Evolutionary conservation across 768 basidiomycete species (phyloP), one percentile per base, ranked within the genome.

Genomic region (Hydnomerulius pinastri): DNA sequence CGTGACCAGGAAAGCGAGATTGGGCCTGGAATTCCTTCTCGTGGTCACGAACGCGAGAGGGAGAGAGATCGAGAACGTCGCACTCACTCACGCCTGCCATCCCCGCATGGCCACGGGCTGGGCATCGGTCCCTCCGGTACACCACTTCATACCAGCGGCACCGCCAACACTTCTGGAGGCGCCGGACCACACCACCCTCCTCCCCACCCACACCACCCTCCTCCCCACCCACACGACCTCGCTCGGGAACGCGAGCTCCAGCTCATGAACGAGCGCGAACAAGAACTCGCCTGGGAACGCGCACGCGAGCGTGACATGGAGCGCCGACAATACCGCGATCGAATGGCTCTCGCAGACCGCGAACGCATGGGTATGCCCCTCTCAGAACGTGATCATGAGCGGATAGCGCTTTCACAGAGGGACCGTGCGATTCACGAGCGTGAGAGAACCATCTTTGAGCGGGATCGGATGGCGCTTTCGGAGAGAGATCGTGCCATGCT

Each of bases 41-140:
- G 61, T 2, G 53, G n/a, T 33, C 54, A 54, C 32, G 65, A 68
- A n/a, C 63, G 63, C 43, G 66, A 68, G 21, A 53, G 63, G 39
- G 66, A 67, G 36, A 56, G 60, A 51, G 65, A 66, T n/a, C 64
- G 64, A 30, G 65, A 67, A 47, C 63, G 66, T 18, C 65, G 61
- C 21, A 43, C 56, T 30, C 57, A 57, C 37, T 59, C 66, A 1
- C 57, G 66, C n/a, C 39, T 68, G 13, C 57, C 61, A 6, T 67
- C 65, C 10, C 64, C 65, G 25, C 64, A 55, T 30, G 20, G 41
- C 23, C 40, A 36, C 17, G 54, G 49, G 20, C 53, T 53, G 46
- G 48, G 32, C 30, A 46, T 58, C 1, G 47, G 46, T 6, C 53
- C 51, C 0, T 23, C 50, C 1, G 40, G 57, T 7, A 46, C 50